These are phyloP conservation scores for Suillus subluteus DNA, from an alignment of 768 basidiomycete genomes.

Conservation along the genomic window DNA sequence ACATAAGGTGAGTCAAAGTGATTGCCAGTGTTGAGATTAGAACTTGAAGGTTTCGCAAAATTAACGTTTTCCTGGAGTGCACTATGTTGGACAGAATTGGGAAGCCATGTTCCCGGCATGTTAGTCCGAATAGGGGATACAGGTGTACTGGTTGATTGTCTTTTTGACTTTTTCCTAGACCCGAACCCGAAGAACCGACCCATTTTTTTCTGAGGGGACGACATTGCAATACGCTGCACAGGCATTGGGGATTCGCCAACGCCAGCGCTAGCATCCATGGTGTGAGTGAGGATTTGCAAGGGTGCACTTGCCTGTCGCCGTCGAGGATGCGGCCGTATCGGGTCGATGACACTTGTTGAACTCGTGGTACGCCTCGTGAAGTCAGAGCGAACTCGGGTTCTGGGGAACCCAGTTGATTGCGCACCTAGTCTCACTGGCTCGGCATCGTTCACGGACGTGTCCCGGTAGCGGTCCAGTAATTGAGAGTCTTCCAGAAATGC, in stretches of 20 bases:
- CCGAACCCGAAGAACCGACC: slow-evolving; percentile 43
- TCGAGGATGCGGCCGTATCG: slow-evolving; percentile 29
- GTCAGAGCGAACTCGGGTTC: slow-evolving; percentile 43
- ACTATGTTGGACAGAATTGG: slow-evolving; percentile 10
- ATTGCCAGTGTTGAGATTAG: slow-evolving; percentile 36
- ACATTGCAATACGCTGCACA: slow-evolving; percentile 21
- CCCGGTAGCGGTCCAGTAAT: slow-evolving; percentile 34
- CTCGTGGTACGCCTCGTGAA: slow-evolving; percentile 42
- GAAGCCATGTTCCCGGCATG: slow-evolving; percentile 23
- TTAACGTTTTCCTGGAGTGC: background rate
- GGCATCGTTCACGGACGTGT: background rate
- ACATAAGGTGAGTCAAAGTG: slow-evolving; percentile 58
- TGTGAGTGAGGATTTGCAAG: slow-evolving; percentile 43
- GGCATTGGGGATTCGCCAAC: slow-evolving; percentile 66
- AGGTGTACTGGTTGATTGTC: slow-evolving; percentile 2
- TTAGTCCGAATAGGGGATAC: slow-evolving; percentile 13
- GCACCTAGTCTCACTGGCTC: slow-evolving; percentile 6
- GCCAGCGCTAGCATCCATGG: slow-evolving; percentile 54
- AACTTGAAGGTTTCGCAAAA: background rate
- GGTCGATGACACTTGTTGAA: slow-evolving; percentile 43
- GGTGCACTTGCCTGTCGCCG: slow-evolving; percentile 36
- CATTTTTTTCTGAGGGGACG: slow-evolving; percentile 41
- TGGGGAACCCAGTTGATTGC: slow-evolving; percentile 9
- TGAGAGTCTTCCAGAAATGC: slow-evolving; percentile 32
- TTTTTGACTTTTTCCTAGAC: slow-evolving; percentile 22